Evolutionary conservation across 306 rosid species (phyloP), one percentile per base, ranked within the genome.

Genomic region (Chamaecrista fasciculata): DNA sequence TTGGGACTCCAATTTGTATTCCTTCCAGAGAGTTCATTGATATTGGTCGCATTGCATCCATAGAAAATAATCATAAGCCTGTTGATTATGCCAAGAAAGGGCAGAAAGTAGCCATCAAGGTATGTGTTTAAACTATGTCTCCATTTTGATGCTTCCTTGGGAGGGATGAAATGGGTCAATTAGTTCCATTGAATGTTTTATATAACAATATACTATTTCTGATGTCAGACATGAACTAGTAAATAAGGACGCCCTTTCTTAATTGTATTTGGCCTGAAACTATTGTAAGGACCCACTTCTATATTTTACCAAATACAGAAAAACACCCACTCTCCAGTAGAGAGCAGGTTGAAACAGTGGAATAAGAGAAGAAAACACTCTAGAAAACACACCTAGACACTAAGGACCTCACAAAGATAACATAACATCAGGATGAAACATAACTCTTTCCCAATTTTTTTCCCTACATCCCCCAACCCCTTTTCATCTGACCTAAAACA

Each of bases 81-180:
- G 97, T 94, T 74, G 96, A 94, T 77, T 73, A 43, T 36, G 97
- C 99, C 9, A 94, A 91, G 85, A 94, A 85, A 75, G 99, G 99
- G 70, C 92, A 76, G 76, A 74, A 75, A 80, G 91, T 89, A 14
- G 99, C 96, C 66, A 89, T 94, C 69, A 91, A 94, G 99, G 99
- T 94, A 81, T 51, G 78, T 40, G 43, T 43, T 26, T 58, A 16
- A 31, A 11, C 1, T 15, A 15, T 44, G 20, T 44, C 20, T 44
- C 0, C 18, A 44, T 44, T 44, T 11, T 33, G 64, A 58, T 16
- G 44, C 43, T 26, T 58, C 23, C 43, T 8, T 31, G 12, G 15
- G 9, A 9, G 20, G 56, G 21, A 50, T 10, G 56, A 5, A 50
- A 50, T 10, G 56, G 14, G 15, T 21, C 6, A 0, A 9, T 2